These are phyloP conservation scores for Irpex rosettiformis DNA, from an alignment of 1,284 basidiomycete species.

Conservation along the genomic window DNA sequence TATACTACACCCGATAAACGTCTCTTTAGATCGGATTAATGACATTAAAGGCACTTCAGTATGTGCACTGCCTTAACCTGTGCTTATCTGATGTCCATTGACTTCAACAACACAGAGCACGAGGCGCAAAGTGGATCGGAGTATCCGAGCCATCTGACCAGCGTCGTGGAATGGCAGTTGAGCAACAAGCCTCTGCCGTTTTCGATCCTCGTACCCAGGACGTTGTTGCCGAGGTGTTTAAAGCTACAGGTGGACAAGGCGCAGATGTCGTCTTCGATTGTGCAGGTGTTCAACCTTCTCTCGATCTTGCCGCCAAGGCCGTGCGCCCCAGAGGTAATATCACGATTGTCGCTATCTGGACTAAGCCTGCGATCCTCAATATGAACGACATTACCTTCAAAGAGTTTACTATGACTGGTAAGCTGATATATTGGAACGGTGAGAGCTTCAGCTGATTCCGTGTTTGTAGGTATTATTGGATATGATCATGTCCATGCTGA, in stretches of 20 bases:
- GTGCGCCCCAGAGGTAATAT: constrained; percentile 27
- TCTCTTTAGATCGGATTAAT: constrained; percentile 25
- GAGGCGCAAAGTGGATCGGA: constrained; percentile 23
- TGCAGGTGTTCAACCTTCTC: constrained; percentile 26
- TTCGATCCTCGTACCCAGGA: constrained; percentile 20
- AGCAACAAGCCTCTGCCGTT: constrained; percentile 25
- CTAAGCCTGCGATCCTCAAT: constrained; percentile 21
- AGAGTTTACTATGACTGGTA: constrained; percentile 26
- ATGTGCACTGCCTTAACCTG: background rate
- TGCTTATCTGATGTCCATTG: background rate
- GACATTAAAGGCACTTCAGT: constrained; percentile 22
- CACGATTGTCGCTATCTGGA: constrained; percentile 30
- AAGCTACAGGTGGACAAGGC: constrained; percentile 25
- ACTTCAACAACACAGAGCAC: constrained; percentile 4
- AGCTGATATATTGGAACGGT: background rate
- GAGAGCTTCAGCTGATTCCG: background rate
- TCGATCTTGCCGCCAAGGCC: constrained; percentile 25
- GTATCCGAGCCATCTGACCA: constrained; percentile 27
- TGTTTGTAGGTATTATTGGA: constrained; percentile 19
- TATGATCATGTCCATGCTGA: constrained; percentile 26
- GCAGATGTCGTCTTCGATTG: constrained; percentile 33
- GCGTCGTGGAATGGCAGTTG: constrained; percentile 24
- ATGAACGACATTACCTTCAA: constrained; percentile 26
- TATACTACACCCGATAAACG: background rate
- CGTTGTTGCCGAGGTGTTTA: constrained; percentile 15